phyloP scores from a whole-genome alignment of 2,329 filamentous ascomycete species.

The Furcasterigmium sp. region DNA sequence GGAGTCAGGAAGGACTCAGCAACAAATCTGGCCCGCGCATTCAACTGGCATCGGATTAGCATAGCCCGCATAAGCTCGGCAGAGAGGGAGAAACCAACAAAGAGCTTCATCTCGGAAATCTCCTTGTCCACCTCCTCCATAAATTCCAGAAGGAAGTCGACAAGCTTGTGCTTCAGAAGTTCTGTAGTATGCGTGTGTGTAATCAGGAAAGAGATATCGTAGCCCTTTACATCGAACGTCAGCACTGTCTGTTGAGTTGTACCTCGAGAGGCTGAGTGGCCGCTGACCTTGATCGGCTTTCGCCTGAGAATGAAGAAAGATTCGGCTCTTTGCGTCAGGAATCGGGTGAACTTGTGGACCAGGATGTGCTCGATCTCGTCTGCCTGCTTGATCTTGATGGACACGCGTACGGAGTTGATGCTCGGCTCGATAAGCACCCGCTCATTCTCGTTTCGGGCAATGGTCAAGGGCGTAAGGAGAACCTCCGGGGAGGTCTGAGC shows the following conservation, averaged over 20 bases:
- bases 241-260: slow-evolving; percentile 10
- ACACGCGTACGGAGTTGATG: slow-evolving; percentile 94
- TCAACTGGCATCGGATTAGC: slow-evolving; percentile 57
- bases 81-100: slow-evolving; percentile 57
- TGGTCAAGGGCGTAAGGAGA: slow-evolving; percentile 81
- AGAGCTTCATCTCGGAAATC: slow-evolving; percentile 99
- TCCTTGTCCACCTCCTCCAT: slow-evolving; percentile 99
- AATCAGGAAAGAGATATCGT: slow-evolving; percentile 97
- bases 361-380: slow-evolving; percentile 98
- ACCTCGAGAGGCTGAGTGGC: neutral
- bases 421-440: slow-evolving; percentile 92
- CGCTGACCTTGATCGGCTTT: slow-evolving; percentile 83
- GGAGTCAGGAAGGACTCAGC: slow-evolving; percentile 98
- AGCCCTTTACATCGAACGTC: slow-evolving; percentile 55
- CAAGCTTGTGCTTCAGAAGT: slow-evolving; percentile 98
- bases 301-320: slow-evolving; percentile 93
- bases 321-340: slow-evolving; percentile 92
- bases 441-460: slow-evolving; percentile 96
- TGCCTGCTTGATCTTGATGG: slow-evolving; percentile 98
- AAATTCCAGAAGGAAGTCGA: slow-evolving; percentile 98
- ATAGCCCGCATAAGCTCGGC: too few relatives aligned
- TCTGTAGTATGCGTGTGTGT: slow-evolving; percentile 98
- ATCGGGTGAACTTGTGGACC: slow-evolving; percentile 97
- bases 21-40: slow-evolving; percentile 93
- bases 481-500: slow-evolving; percentile 90